Evolutionary conservation across 2,329 filamentous ascomycete genomes (phyloP), one percentile per base, ranked within the genome.

Genomic region (Graphilbum sp.): DNA sequence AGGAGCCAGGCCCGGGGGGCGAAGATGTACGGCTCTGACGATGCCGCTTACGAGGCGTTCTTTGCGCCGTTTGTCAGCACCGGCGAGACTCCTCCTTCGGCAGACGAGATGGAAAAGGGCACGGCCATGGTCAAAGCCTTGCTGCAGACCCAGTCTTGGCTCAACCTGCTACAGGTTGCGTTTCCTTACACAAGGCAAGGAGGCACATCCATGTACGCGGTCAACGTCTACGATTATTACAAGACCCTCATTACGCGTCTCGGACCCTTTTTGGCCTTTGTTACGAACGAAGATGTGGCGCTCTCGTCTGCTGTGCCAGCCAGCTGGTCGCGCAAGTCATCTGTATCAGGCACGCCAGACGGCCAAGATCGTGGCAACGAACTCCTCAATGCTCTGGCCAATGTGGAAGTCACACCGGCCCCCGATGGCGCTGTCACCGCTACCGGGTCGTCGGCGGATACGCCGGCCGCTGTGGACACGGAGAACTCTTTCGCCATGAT

Each of bases 211-310:
- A 81, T 95, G 49, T 75, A 72, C 39, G 69, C 75, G 20, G 70
- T 92, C 47, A 93, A 93, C 51, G 69, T 93, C 18, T 84, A 78
- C 24, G 88, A 96, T 54, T 78, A 84, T 53, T 93, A 93, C 52
- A 64, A 74, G 33, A 59, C 66, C n/a, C 61, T 95, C 29, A 69
- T 93, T 19, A 70, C 74, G 44, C 75, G 75, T 20, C 67, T 96
- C 25, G 86, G 85, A 4, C 75, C 76, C 19, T 61, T 98, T 15
- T 69, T 95, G 46, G 72, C 81, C 32, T 78, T 79, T 37, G 81
- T 85, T 42, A 67, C 93, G n/a, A 79, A 78, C 56, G 88, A 98
- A 55, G 82, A 92, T 46, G 80, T 87, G 27, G 63, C 78, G 1
- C 63, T 95, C 33, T 71, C 80, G 46, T 76, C 73, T 36, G 66